Conservation (phyloP, 2,329 filamentous ascomycete species). For the Ophiostoma sp. region DNA sequence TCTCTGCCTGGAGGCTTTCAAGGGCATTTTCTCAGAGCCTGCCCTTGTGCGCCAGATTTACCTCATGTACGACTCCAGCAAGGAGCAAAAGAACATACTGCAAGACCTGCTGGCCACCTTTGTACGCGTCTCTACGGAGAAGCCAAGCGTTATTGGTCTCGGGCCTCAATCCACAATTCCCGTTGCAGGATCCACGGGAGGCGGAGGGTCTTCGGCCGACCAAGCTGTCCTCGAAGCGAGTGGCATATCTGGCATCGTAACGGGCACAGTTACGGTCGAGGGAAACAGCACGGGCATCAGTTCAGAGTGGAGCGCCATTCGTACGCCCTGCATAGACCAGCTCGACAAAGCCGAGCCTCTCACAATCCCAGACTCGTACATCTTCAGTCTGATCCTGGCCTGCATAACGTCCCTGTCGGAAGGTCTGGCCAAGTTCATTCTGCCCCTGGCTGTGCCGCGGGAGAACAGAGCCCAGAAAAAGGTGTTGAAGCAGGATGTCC, state of each 20-base stretch:
- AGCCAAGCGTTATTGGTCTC: conserved; percentile 80
- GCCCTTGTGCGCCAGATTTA: conserved; percentile 74
- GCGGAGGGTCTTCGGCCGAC: conserved; percentile 59
- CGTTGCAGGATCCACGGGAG: conserved; percentile 51
- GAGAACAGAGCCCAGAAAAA: conserved; percentile 55
- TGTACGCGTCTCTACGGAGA: conserved; percentile 88
- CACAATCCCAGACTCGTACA: conserved; percentile 80
- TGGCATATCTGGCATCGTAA: conserved; percentile 81
- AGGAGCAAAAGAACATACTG: conserved; percentile 69
- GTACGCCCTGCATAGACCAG: conserved; percentile 85
- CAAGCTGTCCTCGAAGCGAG: conserved; percentile 86
- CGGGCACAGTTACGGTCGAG: conserved; percentile 61
- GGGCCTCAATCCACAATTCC: conserved; percentile 85
- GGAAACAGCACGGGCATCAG: conserved; percentile 74
- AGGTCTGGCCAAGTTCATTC: conserved; percentile 83
- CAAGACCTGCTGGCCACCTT: conserved; percentile 80
- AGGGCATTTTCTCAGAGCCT: conserved; percentile 77
- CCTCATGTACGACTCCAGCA: conserved; percentile 66
- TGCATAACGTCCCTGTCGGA: conserved; percentile 90
- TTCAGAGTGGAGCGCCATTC: conserved; percentile 81
- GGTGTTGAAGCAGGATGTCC: conserved; percentile 41
- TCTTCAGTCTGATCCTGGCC: conserved; percentile 81
- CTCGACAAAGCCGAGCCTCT: conserved; percentile 88
- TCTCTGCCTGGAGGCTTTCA: conserved; percentile 85
- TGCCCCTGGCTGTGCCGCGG: conserved; percentile 81